Base-by-base conservation (phyloP, 805 yeast genomes). In the Candida yuanshanica region DNA sequence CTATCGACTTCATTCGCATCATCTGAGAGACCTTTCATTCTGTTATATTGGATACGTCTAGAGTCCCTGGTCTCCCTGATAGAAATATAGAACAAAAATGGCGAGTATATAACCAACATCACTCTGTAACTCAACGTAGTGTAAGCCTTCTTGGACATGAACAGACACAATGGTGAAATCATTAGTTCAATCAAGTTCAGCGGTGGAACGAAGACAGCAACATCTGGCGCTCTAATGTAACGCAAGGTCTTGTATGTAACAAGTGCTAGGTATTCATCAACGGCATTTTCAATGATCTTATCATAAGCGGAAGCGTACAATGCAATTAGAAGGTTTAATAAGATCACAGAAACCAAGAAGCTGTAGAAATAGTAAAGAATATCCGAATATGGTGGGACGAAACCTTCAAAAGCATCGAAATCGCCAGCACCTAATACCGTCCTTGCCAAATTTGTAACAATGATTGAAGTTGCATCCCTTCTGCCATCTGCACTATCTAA, bases 191-290 rank as follows among this genome's bases (percentile, higher is more conserved):
- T 62, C 50, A 88, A 59, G 58, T 88, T 88, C 48, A 86, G 71
- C 5, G 96, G 96, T 5, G 96, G 91, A 20, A 86, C 89, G 58
- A 77, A 88, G 32, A 87, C 83, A 55, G 83, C 79, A 43, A 79
- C 81, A 64, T 88, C 96, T 0, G 96, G 96, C 0, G 95, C 95
- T 51, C 96, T 72, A 39, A 87, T 79, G 58, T 83, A 88, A 46
- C 90, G 72, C 51, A 88, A 70, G 1, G 95, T 86, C 67, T 88
- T 86, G 47, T 83, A 83, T 4, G 95, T 85, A 50, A 84, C 84
- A 40, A 86, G 71, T 0, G 95, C 95, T 68, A 87, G 74, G 56
- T 82, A 88, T 59, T 88, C 95, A 55, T 84, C 87, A 16, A 82
- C 77, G 1, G 95, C 88, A 65, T 87, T 85, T 36, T 77, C 91